Evolutionary conservation across 257 asterid genomes (phyloP).

Genomic region (Coffea eugenioides): DNA sequence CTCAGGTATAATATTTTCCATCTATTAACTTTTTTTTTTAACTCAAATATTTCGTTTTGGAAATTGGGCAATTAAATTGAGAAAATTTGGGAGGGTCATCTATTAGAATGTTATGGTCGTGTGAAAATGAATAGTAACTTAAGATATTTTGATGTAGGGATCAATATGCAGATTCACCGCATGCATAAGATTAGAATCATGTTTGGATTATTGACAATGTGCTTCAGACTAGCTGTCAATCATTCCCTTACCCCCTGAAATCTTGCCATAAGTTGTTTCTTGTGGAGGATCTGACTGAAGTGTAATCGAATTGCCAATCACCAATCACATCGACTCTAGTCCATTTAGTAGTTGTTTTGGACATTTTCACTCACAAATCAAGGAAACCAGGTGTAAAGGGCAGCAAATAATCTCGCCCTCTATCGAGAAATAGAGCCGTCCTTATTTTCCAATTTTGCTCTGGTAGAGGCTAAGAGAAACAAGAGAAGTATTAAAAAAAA

Average conservation of each 20-base stretch:
- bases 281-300: neutral
- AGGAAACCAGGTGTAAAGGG: neutral
- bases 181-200: too few relatives aligned
- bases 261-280: neutral
- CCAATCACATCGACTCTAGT: neutral
- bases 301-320: neutral
- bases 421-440: too few relatives aligned
- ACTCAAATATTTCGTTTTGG: neutral
- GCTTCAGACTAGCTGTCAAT: too few relatives aligned
- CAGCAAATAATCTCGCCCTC: neutral
- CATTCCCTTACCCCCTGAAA: too few relatives aligned
- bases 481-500: too few relatives aligned
- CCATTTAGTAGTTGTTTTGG: neutral
- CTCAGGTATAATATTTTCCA: constrained; percentile 41
- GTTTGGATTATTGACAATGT: too few relatives aligned
- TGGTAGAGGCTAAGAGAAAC: neutral
- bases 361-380: neutral
- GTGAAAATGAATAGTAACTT: neutral
- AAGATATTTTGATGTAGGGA: too few relatives aligned
- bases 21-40: too few relatives aligned
- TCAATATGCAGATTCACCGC: too few relatives aligned
- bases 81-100: neutral
- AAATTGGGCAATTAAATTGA: neutral
- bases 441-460: too few relatives aligned
- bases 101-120: neutral